These are phyloP conservation scores for Ustilago sp. DNA, from an alignment of 1,284 basidiomycete genomes.

Conservation along the genomic window DNA sequence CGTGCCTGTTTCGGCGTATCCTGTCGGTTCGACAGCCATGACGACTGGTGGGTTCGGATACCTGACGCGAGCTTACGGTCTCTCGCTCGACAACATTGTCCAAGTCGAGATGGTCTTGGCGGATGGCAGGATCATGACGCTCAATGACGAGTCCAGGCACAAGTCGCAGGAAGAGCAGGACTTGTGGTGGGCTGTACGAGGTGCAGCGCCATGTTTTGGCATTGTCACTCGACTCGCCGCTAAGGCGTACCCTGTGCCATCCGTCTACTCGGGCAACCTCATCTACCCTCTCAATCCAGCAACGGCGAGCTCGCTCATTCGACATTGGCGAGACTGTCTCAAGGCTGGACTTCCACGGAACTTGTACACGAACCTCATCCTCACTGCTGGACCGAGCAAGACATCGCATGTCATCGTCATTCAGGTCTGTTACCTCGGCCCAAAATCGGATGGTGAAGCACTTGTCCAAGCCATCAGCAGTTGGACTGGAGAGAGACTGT, in stretches of 20 bases:
- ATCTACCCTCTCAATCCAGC: conserved; percentile 86
- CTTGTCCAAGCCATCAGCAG: conserved; percentile 83
- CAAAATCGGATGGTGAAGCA: conserved; percentile 78
- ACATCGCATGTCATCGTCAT: conserved; percentile 77
- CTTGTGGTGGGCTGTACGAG: conserved; percentile 89
- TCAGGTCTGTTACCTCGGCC: conserved; percentile 86
- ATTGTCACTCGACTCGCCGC: conserved; percentile 86
- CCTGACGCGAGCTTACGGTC: conserved; percentile 81
- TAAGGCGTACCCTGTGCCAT: conserved; percentile 85
- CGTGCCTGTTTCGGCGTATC: conserved; percentile 70
- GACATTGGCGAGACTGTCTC: conserved; percentile 90
- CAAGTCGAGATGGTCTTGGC: conserved; percentile 66
- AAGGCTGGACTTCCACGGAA: conserved; percentile 79
- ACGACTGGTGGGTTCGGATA: conserved; percentile 90
- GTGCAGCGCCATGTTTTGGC: conserved; percentile 84
- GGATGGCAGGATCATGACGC: conserved; percentile 58
- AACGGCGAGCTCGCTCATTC: conserved; percentile 85
- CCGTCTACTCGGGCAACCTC: conserved; percentile 88
- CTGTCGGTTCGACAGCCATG: conserved; percentile 81
- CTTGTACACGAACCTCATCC: conserved; percentile 86
- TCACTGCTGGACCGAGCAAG: conserved; percentile 79
- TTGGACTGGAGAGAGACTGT: conserved; percentile 80
- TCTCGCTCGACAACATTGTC: conserved; percentile 70
- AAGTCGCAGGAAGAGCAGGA: conserved; percentile 67
- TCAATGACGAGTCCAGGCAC: conserved; percentile 54